phyloP scores from a whole-genome alignment of 179 eudicot species.

The Spinacia oleracea region DNA sequence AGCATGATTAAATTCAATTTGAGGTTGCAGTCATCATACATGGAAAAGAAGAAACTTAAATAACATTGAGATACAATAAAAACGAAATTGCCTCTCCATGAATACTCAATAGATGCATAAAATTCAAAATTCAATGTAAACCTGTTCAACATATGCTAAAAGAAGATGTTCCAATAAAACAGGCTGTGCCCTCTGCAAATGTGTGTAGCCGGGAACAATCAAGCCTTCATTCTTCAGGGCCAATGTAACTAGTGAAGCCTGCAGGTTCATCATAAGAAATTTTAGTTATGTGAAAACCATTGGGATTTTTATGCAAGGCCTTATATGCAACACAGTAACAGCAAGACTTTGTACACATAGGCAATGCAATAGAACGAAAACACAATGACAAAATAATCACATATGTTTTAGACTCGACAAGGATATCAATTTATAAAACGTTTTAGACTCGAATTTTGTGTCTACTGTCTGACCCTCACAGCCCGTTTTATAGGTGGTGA shows the following conservation, averaged over 20 bases:
- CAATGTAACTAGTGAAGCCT: constrained; percentile 72
- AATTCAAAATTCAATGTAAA: constrained; percentile 21
- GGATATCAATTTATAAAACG: background rate
- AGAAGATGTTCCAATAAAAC: constrained; percentile 88
- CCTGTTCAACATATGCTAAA: constrained; percentile 95
- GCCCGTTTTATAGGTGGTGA: no score
- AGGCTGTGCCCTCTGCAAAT: constrained; percentile 98
- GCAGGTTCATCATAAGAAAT: constrained; percentile 26
- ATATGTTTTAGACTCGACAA: background rate
- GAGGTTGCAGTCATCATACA: background rate
- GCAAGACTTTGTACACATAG: background rate
- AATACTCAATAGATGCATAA: background rate
- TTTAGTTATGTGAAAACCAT: background rate
- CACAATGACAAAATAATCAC: background rate
- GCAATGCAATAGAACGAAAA: background rate
- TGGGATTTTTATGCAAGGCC: background rate
- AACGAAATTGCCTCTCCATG: background rate
- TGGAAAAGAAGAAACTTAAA: background rate
- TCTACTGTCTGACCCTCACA: background rate
- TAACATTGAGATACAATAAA: background rate
- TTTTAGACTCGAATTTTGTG: background rate
- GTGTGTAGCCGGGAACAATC: constrained; percentile 98
- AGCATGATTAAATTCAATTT: background rate
- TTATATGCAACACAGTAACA: background rate
- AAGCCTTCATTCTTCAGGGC: constrained; percentile 77